phyloP scores from a whole-genome alignment of 768 basidiomycete species.

The Russula abietina region DNA sequence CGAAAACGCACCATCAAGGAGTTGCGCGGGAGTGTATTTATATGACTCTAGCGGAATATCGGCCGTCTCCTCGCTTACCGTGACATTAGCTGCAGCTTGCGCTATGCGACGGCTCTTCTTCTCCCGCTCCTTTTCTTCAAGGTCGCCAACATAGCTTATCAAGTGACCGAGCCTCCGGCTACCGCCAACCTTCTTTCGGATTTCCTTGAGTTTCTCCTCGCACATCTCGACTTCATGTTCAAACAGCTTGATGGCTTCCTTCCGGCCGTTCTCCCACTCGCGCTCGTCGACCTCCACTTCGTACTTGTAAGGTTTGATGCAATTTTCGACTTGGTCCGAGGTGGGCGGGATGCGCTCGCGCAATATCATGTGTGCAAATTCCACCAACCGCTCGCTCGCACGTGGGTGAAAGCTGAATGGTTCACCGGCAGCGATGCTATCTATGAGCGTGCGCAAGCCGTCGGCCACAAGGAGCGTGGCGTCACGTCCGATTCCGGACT shows the following conservation, averaged over 20 bases:
- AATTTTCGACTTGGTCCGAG: conserved; percentile 99
- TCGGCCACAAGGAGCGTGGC: conserved; percentile 93
- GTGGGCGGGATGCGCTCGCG: conserved; percentile 90
- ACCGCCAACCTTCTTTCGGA: conserved; percentile 85
- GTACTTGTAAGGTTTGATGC: conserved; percentile 99
- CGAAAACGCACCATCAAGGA: conserved; percentile 72
- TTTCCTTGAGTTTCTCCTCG: conserved; percentile 80
- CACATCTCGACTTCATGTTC: conserved; percentile 81
- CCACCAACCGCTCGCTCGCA: conserved; percentile 81
- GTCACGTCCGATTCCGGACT: conserved; percentile 92
- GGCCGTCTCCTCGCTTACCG: conserved; percentile 33
- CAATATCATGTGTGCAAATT: conserved; percentile 90
- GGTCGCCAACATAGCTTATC: conserved; percentile 69
- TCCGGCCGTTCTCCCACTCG: conserved; percentile 88
- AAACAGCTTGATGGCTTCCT: conserved; percentile 68
- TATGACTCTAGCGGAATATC: conserved; percentile 51
- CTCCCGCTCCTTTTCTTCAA: conserved; percentile 75
- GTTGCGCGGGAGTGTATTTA: conserved; percentile 84
- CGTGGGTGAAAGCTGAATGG: conserved; percentile 89
- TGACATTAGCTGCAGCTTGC: conserved; percentile 32
- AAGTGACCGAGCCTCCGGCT: conserved; percentile 68
- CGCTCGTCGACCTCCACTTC: conserved; percentile 90
- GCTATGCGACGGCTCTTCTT: conserved; percentile 49
- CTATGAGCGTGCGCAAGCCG: conserved; percentile 82
- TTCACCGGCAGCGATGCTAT: conserved; percentile 80